A percentile compares a stretch with the other conserved stretches of the same genome.
Conservation (phyloP, 1,139 yeast species). For the Yamadazyma jaroonii region DNA sequence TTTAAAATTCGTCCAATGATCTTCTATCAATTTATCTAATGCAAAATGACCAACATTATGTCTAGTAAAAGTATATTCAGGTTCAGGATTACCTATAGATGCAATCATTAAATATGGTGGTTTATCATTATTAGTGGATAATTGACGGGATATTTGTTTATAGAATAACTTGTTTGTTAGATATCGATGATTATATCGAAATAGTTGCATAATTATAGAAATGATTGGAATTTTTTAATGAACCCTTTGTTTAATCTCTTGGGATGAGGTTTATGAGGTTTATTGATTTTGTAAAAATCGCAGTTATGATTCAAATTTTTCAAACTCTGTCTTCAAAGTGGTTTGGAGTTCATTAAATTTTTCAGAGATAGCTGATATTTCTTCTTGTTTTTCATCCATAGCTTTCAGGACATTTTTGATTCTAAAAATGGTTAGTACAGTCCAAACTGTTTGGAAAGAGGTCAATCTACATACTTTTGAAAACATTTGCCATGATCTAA, state of each 20-base stretch:
- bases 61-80: constrained; percentile 56
- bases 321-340: constrained; percentile 1
- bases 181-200: constrained; percentile 8
- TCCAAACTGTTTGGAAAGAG: not conserved
- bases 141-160: not conserved
- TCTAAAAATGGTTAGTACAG: not conserved
- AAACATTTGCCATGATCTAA: constrained; percentile 5
- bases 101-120: constrained; percentile 39
- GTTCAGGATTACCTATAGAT: constrained; percentile 81
- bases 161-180: not conserved
- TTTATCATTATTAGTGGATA: constrained; percentile 1
- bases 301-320: constrained; percentile 3
- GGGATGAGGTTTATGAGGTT: constrained; percentile 2
- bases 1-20: constrained; percentile 22
- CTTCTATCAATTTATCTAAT: constrained; percentile 29
- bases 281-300: constrained; percentile 1
- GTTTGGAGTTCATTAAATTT: not conserved
- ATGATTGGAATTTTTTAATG: too few species aligned
- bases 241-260: too few species aligned
- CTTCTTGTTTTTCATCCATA: constrained; percentile 1
- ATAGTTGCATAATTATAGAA: constrained; percentile 9
- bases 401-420: constrained; percentile 1
- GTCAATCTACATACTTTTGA: constrained; percentile 6
- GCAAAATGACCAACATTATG: constrained; percentile 76
- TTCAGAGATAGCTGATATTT: not conserved